Evolutionary conservation across 1,284 basidiomycete species (phyloP).

Genomic region (Boletus albobrunnescens): DNA sequence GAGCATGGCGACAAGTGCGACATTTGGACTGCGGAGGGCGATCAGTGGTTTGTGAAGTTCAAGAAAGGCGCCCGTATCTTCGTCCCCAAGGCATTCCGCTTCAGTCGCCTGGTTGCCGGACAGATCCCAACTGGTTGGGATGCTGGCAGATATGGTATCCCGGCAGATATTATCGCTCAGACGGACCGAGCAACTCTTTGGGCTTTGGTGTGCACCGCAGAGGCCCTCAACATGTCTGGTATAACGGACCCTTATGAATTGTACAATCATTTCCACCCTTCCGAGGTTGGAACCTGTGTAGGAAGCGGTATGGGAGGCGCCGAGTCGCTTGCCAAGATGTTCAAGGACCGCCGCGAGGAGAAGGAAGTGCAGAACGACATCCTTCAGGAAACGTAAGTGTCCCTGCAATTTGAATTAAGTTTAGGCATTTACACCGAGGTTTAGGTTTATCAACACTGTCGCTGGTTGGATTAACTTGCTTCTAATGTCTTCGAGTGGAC

Average conservation of each 20-base stretch:
- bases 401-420: conserved; percentile 1
- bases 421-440: conserved; percentile 17
- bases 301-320: conserved; percentile 98
- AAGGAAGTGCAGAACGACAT: conserved; percentile 98
- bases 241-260: conserved; percentile 97
- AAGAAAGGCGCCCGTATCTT: conserved; percentile 96
- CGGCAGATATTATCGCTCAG: conserved; percentile 94
- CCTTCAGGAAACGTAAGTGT: conserved; percentile 87
- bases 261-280: conserved; percentile 95
- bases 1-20: conserved; percentile 98
- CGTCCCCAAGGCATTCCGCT: conserved; percentile 93
- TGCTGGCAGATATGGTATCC: conserved; percentile 94
- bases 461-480: conserved; percentile 98
- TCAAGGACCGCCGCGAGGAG: conserved; percentile 96
- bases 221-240: conserved; percentile 95
- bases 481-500: conserved; percentile 90
- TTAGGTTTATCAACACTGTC: conserved; percentile 93
- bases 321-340: conserved; percentile 88
- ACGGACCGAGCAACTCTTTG: conserved; percentile 93
- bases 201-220: conserved; percentile 93
- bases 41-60: conserved; percentile 96
- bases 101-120: conserved; percentile 92
- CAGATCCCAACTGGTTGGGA: conserved; percentile 98
- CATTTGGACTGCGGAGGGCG: conserved; percentile 85
- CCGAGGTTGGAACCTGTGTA: conserved; percentile 88